Evolutionary conservation across 768 basidiomycete genomes (phyloP), one percentile per base, ranked within the genome.

Genomic region (Lentinula detonsa): DNA sequence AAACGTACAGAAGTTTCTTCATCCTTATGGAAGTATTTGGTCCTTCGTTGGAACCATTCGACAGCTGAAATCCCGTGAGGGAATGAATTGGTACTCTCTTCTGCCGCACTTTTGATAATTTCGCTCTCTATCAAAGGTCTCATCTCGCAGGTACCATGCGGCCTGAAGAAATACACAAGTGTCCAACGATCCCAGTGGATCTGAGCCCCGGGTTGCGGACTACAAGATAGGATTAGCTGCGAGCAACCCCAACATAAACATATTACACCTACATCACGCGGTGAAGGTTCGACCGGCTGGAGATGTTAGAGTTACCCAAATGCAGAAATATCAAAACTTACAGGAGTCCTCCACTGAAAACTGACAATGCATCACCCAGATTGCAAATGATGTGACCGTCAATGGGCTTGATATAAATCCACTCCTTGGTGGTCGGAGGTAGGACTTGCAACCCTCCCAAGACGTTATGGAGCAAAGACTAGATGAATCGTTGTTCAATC

Each of bases 391-490:
- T 74, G 45, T 77, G 73, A 2, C 74, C 76, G 1, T 74, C 74
- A 48, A 79, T 62, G 13, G 77, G 78, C 72, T 75, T 71, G 64
- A 81, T 67, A 55, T 81, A 81, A 57, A 72, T 73, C 80, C 80
- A 81, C 39, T 74, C 66, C 23, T 74, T 71, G n/a, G 74, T 67
- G 45, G 78, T 78, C 0, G 78, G 79, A 1, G 74, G 74, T 63
- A 81, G 67, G 6, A 82, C 80, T 52, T 82, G 81, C 34, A 81
- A 66, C 1, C 80, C 80, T 3, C 80, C 81, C 0, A 81, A 74
- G 16, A 66, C 71, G 64, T 81, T 82, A 62, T 80, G 77, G 57
- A 81, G 66, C 68, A 81, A 74, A 0, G 78, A 76, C 78, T 79
- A 59, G 3, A 2, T n/a, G n/a, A 11, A 9, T 16, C 21, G 9